These are phyloP conservation scores for Physcia stellaris DNA, from an alignment of 495 filamentous ascomycete species.

Conservation along the genomic window DNA sequence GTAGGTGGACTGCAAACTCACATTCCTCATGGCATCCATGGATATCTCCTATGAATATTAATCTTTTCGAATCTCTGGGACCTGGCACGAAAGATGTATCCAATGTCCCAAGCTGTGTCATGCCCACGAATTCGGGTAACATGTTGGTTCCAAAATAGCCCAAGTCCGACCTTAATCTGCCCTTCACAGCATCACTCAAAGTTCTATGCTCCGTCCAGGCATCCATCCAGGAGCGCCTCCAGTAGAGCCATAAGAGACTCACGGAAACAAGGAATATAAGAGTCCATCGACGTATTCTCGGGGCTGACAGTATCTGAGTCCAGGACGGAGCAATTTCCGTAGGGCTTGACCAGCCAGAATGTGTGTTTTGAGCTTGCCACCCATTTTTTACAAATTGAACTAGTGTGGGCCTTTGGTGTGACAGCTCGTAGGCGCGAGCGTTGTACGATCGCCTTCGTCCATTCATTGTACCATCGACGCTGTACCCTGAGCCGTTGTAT, in stretches of 20 bases:
- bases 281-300: constrained; percentile 33
- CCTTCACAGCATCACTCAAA: constrained; percentile 25
- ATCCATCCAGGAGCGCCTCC: constrained; percentile 28
- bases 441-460: constrained; percentile 4
- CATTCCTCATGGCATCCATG: constrained; percentile 65
- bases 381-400: constrained; percentile 33
- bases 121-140: constrained; percentile 30
- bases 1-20: no score
- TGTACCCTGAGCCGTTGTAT: neutral
- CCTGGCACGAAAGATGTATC: constrained; percentile 25
- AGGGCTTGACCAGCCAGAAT: constrained; percentile 19
- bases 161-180: constrained; percentile 18
- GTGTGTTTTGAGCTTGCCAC: constrained; percentile 25
- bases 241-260: constrained; percentile 24
- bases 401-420: constrained; percentile 21
- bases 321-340: constrained; percentile 8
- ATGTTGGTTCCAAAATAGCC: constrained; percentile 37
- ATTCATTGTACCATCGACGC: neutral
- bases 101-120: constrained; percentile 33
- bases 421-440: constrained; percentile 10
- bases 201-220: constrained; percentile 27
- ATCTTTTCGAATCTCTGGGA: constrained; percentile 23
- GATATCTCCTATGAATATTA: constrained; percentile 79
- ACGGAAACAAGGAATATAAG: constrained; percentile 29
- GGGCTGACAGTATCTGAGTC: constrained; percentile 24